These are phyloP conservation scores for Rhytidiadelphus loreus DNA, from an alignment of 225 moss, liverwort and hornwort genomes.

Conservation along the genomic window DNA sequence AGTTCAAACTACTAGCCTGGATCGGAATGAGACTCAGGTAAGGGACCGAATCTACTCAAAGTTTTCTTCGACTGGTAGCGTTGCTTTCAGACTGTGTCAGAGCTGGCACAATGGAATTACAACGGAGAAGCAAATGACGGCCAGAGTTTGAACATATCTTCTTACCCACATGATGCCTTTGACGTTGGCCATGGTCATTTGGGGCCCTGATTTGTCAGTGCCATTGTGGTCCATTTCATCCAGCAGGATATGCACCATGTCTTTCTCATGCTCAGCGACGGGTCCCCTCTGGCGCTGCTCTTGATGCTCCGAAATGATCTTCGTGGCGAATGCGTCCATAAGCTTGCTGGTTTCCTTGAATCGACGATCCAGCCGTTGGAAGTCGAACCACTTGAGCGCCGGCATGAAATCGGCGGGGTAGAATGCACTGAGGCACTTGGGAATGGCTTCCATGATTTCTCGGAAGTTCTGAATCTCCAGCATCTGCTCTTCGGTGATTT, in stretches of 20 bases:
- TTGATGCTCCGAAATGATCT: background rate
- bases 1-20: no score
- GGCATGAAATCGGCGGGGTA: background rate
- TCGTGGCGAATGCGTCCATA: background rate
- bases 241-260: background rate
- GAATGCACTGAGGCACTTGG: background rate
- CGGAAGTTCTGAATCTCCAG: background rate
- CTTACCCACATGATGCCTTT: background rate
- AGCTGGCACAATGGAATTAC: background rate
- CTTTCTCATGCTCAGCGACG: background rate
- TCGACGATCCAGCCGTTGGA: background rate
- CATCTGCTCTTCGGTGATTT: background rate
- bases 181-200: background rate
- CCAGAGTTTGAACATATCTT: background rate
- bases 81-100: background rate
- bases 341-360: background rate
- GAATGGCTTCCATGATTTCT: background rate
- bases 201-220: background rate
- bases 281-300: background rate
- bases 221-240: background rate
- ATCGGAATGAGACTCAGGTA: background rate
- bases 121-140: background rate
- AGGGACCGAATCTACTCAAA: background rate
- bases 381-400: background rate
- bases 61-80: background rate